These are phyloP conservation scores for Colletotrichum neosansevieriae DNA, from an alignment of 2,329 filamentous ascomycete species.

Conservation along the genomic window DNA sequence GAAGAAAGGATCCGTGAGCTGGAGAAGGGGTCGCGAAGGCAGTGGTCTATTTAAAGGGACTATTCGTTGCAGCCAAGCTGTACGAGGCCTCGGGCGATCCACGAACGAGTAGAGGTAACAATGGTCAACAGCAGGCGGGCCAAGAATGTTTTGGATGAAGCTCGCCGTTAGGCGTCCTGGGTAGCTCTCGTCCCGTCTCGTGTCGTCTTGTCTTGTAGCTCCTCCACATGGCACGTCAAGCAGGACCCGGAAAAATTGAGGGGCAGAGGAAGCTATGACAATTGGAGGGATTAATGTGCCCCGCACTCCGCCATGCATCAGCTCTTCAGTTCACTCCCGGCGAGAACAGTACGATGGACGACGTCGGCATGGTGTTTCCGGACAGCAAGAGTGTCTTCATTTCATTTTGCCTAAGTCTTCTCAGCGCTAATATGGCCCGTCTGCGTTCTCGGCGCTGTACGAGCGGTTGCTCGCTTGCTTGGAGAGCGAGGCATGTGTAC, in stretches of 20 bases:
- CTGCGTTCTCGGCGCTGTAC: not conserved
- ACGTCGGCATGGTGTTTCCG: not conserved
- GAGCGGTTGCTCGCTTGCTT: not conserved
- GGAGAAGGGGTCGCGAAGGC: not conserved
- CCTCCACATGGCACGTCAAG: slow-evolving; percentile 5
- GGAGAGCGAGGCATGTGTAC: not conserved
- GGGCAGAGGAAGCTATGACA: slow-evolving; percentile 46
- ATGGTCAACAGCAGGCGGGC: slow-evolving; percentile 2
- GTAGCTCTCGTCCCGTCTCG: slow-evolving; percentile 24
- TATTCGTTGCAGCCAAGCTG: slow-evolving; percentile 15
- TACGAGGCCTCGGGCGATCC: slow-evolving; percentile 19
- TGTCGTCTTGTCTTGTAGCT: not conserved
- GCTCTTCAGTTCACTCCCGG: slow-evolving; percentile 23
- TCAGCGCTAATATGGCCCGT: not conserved
- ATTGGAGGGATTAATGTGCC: slow-evolving; percentile 43
- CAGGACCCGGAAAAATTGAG: slow-evolving; percentile 52
- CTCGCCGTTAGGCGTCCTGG: slow-evolving; percentile 18
- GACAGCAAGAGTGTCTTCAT: not conserved
- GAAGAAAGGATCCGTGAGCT: slow-evolving; percentile 8
- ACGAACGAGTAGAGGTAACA: slow-evolving; percentile 19
- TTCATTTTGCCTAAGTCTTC: not conserved
- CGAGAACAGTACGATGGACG: not conserved
- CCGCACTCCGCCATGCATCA: slow-evolving; percentile 36
- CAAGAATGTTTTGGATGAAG: slow-evolving; percentile 31
- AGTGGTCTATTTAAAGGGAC: slow-evolving; percentile 30